These are phyloP conservation scores for Houttuynia cordata DNA, from an alignment of 164 flowering plant genomes.

Conservation along the genomic window DNA sequence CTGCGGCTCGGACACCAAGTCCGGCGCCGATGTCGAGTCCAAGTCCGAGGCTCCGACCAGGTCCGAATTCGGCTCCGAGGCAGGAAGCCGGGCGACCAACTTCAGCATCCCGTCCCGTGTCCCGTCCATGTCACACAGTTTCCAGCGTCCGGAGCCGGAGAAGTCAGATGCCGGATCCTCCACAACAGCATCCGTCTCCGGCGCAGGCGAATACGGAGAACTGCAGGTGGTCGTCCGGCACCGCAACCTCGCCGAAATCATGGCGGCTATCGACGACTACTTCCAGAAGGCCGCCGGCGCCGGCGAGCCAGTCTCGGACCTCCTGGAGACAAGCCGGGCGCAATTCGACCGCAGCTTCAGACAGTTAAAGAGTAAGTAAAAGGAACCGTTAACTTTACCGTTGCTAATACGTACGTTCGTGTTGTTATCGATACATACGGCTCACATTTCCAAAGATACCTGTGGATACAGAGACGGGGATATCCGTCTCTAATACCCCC, in stretches of 20 bases:
- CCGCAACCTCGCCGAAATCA: constrained; percentile 73
- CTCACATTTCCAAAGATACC: too few relatives aligned
- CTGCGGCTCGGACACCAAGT: background rate
- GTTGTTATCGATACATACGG: too few relatives aligned
- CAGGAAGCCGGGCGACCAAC: background rate
- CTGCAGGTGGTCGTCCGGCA: constrained; percentile 77
- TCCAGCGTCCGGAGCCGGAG: constrained; percentile 3
- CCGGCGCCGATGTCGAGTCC: constrained; percentile 27
- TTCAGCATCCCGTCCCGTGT: background rate
- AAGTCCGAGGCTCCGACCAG: constrained; percentile 52
- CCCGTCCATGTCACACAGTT: constrained; percentile 6
- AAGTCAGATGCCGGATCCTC: constrained; percentile 40
- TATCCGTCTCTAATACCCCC: too few relatives aligned
- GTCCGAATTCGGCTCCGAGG: constrained; percentile 36
- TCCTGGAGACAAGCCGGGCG: constrained; percentile 67
- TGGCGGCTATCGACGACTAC: constrained; percentile 57
- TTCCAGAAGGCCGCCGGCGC: constrained; percentile 74
- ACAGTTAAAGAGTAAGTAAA: constrained; percentile 59
- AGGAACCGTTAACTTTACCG: too few relatives aligned
- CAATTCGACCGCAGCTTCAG: constrained; percentile 90
- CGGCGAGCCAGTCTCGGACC: constrained; percentile 67
- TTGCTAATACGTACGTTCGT: too few relatives aligned
- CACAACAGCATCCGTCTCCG: background rate
- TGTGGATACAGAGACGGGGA: too few relatives aligned
- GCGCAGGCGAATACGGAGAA: constrained; percentile 21